phyloP scores from a whole-genome alignment of 2,329 filamentous ascomycete species.

The Scytalidium lignicola region DNA sequence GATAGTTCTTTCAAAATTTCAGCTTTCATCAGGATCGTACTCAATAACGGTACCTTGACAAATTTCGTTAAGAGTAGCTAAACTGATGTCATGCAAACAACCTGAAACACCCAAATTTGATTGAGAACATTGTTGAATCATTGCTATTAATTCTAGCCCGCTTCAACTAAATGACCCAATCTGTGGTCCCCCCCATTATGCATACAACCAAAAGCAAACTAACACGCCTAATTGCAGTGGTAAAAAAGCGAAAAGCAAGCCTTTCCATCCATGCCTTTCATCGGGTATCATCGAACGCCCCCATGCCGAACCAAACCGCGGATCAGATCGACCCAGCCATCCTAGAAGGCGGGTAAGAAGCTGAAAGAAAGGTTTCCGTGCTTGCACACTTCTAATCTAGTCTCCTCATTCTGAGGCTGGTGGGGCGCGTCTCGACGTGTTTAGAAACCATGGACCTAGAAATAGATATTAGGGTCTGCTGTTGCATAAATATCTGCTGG shows the following conservation, averaged over 20 bases:
- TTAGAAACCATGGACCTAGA: constrained; percentile 60
- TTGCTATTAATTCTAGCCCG: neutral
- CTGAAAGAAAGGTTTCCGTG: constrained; percentile 13
- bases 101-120: neutral
- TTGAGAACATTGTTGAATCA: neutral
- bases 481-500: neutral
- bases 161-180: neutral
- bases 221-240: neutral
- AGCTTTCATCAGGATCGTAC: neutral
- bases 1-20: too few species aligned
- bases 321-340: constrained; percentile 22
- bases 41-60: neutral
- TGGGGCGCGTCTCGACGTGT: constrained; percentile 32
- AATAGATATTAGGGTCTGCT: neutral
- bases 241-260: constrained; percentile 6
- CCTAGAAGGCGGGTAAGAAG: constrained; percentile 24
- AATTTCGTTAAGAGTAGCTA: neutral
- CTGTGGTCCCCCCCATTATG: neutral
- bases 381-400: constrained; percentile 25
- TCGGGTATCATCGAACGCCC: constrained; percentile 30
- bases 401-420: constrained; percentile 24
- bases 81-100: neutral
- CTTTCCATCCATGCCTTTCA: constrained; percentile 14
- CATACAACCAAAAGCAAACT: neutral
- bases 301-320: constrained; percentile 23